Conservation (phyloP, 2,329 filamentous ascomycete species). For the Chrysosporium keratinophilum region DNA sequence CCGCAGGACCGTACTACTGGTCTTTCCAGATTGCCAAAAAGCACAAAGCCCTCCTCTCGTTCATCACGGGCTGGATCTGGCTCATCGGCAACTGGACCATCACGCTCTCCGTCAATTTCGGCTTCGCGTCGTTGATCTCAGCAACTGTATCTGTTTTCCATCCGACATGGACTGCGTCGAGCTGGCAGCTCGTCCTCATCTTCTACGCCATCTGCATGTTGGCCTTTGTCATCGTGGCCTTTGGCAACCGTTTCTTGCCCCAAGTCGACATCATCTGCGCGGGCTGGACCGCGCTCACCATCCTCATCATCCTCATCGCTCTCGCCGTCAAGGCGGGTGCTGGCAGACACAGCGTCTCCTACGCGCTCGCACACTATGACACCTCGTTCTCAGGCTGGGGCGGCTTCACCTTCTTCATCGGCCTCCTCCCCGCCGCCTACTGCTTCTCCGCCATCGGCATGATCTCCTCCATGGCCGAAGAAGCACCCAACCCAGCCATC, state of each 20-base stretch:
- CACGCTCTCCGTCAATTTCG: slow-evolving; percentile 46
- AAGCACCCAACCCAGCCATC: slow-evolving; percentile 44
- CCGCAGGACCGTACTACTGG: slow-evolving; percentile 46
- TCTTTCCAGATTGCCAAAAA: slow-evolving; percentile 41
- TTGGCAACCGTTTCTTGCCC: slow-evolving; percentile 58
- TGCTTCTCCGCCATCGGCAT: slow-evolving; percentile 52
- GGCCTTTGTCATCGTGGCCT: slow-evolving; percentile 54
- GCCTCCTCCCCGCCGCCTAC: slow-evolving; percentile 49
- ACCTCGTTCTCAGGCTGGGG: slow-evolving; percentile 27
- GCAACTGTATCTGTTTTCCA: slow-evolving; percentile 36
- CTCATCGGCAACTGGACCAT: slow-evolving; percentile 45
- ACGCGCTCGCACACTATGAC: slow-evolving; percentile 23
- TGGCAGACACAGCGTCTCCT: slow-evolving; percentile 43
- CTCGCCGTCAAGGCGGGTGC: slow-evolving; percentile 46
- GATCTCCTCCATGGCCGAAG: slow-evolving; percentile 54
- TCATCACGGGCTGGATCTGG: slow-evolving; percentile 46
- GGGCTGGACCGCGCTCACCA: slow-evolving; percentile 45
- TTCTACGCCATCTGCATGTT: slow-evolving; percentile 59
- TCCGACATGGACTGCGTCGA: slow-evolving; percentile 1
- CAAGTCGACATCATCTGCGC: slow-evolving; percentile 46
- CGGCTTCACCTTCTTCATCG: slow-evolving; percentile 53
- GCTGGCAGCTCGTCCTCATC: slow-evolving; percentile 60
- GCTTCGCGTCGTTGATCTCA: slow-evolving; percentile 27
- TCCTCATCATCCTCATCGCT: slow-evolving; percentile 48
- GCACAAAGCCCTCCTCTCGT: slow-evolving; percentile 40